phyloP scores from a whole-genome alignment of 345 rosid genomes.

The Anacardium occidentale region DNA sequence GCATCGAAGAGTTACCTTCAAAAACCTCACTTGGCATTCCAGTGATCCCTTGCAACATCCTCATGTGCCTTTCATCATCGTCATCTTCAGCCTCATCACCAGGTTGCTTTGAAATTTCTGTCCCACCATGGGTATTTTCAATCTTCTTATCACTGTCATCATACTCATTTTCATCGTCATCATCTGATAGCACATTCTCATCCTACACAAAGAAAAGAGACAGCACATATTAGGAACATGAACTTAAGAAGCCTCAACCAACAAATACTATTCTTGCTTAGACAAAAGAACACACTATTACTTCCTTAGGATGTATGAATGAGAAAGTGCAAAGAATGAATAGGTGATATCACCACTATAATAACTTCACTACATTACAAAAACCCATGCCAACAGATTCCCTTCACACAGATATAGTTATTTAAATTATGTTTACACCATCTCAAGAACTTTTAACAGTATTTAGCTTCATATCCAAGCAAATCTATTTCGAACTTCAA shows the following conservation, averaged over 20 bases:
- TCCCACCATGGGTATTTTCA: background rate
- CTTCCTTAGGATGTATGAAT: background rate
- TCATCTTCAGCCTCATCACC: slow-evolving; percentile 43
- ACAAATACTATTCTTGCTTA: no score
- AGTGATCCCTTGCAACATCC: slow-evolving; percentile 80
- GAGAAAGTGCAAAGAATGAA: no score
- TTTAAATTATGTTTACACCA: background rate
- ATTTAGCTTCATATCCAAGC: background rate
- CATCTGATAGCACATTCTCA: slow-evolving; percentile 66
- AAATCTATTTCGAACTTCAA: background rate
- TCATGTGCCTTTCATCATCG: slow-evolving; percentile 58
- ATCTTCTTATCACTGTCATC: slow-evolving; percentile 15
- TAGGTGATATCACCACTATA: background rate
- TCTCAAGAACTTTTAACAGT: background rate
- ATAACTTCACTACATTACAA: background rate
- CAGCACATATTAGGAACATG: background rate
- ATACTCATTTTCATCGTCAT: slow-evolving; percentile 27
- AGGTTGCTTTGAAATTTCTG: background rate
- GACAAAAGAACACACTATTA: background rate
- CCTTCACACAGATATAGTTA: background rate
- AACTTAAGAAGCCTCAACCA: background rate
- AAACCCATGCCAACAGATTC: background rate
- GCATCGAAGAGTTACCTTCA: slow-evolving; percentile 45
- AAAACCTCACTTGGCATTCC: slow-evolving; percentile 82
- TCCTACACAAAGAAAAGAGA: slow-evolving; percentile 46